Conservation (phyloP, 2,329 filamentous ascomycete genomes). For the Neopestalotiopsis rosae region DNA sequence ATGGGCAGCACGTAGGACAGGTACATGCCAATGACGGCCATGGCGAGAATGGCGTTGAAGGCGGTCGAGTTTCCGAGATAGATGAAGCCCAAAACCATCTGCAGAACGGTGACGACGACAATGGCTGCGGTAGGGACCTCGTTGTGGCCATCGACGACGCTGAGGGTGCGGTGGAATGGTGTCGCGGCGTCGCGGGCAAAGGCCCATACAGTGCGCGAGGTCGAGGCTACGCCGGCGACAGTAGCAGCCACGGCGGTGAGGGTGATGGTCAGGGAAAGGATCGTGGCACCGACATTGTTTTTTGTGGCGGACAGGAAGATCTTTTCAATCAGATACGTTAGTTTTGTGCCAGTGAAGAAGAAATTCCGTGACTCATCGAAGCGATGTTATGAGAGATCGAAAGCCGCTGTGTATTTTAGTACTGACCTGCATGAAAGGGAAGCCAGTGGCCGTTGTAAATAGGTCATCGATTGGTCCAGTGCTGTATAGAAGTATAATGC, state of each 20-base stretch:
- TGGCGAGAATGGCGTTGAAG: slow-evolving; percentile 48
- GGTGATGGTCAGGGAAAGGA: slow-evolving; percentile 36
- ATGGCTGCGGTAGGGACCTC: slow-evolving; percentile 46
- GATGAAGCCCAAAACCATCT: slow-evolving; percentile 45
- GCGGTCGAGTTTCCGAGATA: slow-evolving; percentile 49
- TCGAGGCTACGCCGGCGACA: slow-evolving; percentile 38
- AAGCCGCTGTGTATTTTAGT: too few species aligned
- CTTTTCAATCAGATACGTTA: too few species aligned
- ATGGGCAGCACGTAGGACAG: slow-evolving; percentile 52
- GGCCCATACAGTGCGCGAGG: slow-evolving; percentile 38
- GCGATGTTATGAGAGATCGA: too few species aligned
- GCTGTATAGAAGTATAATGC: slow-evolving; percentile 48
- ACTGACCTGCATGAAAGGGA: slow-evolving; percentile 44
- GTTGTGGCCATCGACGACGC: slow-evolving; percentile 39
- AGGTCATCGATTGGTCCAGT: slow-evolving; percentile 44
- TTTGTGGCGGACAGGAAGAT: slow-evolving; percentile 39
- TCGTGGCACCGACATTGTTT: slow-evolving; percentile 30
- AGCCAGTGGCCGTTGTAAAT: slow-evolving; percentile 45
- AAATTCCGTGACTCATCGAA: too few species aligned
- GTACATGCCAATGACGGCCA: slow-evolving; percentile 48
- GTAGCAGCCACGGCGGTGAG: slow-evolving; percentile 36
- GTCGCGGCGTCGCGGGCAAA: slow-evolving; percentile 50
- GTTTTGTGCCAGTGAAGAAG: too few species aligned
- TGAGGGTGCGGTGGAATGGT: slow-evolving; percentile 42
- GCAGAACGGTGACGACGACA: slow-evolving; percentile 37